Conservation (phyloP, 192 early-diverging fungal species). For the Coemansia erecta region DNA sequence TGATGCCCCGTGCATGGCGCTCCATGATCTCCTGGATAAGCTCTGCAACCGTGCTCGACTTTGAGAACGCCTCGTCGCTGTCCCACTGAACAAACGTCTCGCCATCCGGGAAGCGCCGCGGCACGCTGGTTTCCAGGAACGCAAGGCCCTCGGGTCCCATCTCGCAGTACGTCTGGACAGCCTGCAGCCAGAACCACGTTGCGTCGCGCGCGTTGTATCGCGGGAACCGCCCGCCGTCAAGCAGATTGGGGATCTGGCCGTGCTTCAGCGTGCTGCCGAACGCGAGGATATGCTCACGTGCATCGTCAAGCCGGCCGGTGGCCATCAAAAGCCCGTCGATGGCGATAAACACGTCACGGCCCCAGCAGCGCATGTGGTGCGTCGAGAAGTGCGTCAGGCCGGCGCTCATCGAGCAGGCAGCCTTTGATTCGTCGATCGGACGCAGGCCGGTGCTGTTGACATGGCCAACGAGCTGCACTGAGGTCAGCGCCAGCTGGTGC, state of each 20-base stretch:
- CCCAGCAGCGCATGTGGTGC: slow-evolving; percentile 94
- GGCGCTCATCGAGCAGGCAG: slow-evolving; percentile 75
- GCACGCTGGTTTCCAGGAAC: slow-evolving; percentile 69
- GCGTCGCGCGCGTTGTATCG: slow-evolving; percentile 97
- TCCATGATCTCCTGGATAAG: slow-evolving; percentile 89
- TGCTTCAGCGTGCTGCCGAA: slow-evolving; percentile 92
- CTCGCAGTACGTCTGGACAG: slow-evolving; percentile 85
- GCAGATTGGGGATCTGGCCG: slow-evolving; percentile 94
- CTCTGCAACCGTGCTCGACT: slow-evolving; percentile 72
- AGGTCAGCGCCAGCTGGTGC: slow-evolving; percentile 70
- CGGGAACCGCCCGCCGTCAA: slow-evolving; percentile 80
- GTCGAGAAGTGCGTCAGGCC: slow-evolving; percentile 94
- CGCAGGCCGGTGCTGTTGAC: slow-evolving; percentile 82
- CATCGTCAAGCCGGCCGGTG: slow-evolving; percentile 81
- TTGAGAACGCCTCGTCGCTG: slow-evolving; percentile 65
- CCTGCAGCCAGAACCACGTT: slow-evolving; percentile 92
- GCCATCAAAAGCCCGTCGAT: slow-evolving; percentile 80
- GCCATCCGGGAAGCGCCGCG: slow-evolving; percentile 79
- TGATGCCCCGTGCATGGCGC: slow-evolving; percentile 84
- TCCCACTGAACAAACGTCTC: slow-evolving; percentile 68
- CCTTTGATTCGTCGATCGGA: slow-evolving; percentile 48
- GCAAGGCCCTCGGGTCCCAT: slow-evolving; percentile 69
- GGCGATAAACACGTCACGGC: slow-evolving; percentile 96
- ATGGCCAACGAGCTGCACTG: slow-evolving; percentile 80
- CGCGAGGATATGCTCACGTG: slow-evolving; percentile 79